Percentiles rank a stretch among this genome's conserved stretches.
Conservation (phyloP, 129 eudicot species). For the Escallonia herrerae region DNA sequence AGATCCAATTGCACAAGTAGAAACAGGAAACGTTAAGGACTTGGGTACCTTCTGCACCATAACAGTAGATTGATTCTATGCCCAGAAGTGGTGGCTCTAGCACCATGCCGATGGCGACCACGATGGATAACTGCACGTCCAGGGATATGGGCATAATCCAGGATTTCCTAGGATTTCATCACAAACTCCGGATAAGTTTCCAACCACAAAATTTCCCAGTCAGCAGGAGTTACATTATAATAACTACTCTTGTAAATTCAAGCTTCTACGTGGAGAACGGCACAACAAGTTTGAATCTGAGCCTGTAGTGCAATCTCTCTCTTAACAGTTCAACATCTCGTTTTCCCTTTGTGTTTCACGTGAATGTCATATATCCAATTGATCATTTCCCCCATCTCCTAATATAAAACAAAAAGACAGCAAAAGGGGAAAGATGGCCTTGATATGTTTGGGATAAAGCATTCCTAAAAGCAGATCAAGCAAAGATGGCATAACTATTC, state of each 20-base stretch:
- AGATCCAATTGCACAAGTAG: background rate
- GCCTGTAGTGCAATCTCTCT: no score
- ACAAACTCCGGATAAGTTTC: slow-evolving; percentile 4
- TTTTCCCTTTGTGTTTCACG: no score
- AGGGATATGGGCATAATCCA: slow-evolving; percentile 15
- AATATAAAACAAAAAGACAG: no score
- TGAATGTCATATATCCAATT: no score
- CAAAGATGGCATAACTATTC: no score
- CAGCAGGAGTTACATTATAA: background rate
- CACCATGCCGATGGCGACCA: slow-evolving; percentile 78
- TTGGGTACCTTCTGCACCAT: slow-evolving; percentile 66
- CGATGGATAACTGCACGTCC: slow-evolving; percentile 60
- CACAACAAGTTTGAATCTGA: no score
- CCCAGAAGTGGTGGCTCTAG: slow-evolving; percentile 61
- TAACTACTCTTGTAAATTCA: background rate
- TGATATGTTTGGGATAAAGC: no score
- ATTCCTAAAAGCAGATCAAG: no score
- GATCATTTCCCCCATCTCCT: no score
- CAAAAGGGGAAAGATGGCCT: no score
- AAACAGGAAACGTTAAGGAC: background rate
- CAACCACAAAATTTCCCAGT: background rate
- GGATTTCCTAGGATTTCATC: slow-evolving; percentile 7
- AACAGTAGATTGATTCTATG: slow-evolving; percentile 41
- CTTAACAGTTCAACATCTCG: no score
- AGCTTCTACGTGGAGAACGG: background rate